These are phyloP conservation scores for Colletotrichum lentis DNA, from an alignment of 2,329 filamentous ascomycete species.

Conservation along the genomic window DNA sequence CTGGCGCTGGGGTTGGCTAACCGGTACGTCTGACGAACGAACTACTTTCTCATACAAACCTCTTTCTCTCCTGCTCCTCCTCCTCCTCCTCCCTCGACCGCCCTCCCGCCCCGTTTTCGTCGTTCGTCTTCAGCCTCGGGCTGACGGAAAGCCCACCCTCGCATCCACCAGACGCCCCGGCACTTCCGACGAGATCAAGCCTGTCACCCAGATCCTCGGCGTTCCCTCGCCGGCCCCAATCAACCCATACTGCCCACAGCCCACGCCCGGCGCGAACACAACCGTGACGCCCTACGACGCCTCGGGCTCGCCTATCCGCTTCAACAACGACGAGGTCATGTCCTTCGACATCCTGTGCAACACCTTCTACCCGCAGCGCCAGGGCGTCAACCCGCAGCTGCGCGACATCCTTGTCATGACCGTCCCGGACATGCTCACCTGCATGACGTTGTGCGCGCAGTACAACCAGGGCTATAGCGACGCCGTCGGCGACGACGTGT, in stretches of 20 bases:
- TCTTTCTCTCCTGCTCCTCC: constrained; percentile 9
- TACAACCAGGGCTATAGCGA: constrained; percentile 38
- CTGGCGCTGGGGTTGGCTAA: constrained; percentile 35
- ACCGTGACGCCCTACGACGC: constrained; percentile 37
- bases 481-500: constrained; percentile 35
- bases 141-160: constrained; percentile 27
- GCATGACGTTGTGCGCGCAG: constrained; percentile 38
- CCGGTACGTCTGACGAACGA: constrained; percentile 33
- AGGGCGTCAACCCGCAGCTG: constrained; percentile 32
- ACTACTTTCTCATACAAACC: constrained; percentile 14
- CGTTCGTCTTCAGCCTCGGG: constrained; percentile 28
- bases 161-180: constrained; percentile 9
- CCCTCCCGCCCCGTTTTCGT: not conserved
- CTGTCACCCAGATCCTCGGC: constrained; percentile 27
- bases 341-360: constrained; percentile 36
- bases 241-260: constrained; percentile 32
- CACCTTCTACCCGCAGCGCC: constrained; percentile 35
- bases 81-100: constrained; percentile 6
- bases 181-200: not conserved
- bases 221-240: constrained; percentile 36
- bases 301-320: constrained; percentile 35
- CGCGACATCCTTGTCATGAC: constrained; percentile 34
- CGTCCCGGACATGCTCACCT: constrained; percentile 37
- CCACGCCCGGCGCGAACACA: constrained; percentile 5
- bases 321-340: constrained; percentile 38